phyloP scores from a whole-genome alignment of 495 filamentous ascomycete species.

The Aspergillus steynii region DNA sequence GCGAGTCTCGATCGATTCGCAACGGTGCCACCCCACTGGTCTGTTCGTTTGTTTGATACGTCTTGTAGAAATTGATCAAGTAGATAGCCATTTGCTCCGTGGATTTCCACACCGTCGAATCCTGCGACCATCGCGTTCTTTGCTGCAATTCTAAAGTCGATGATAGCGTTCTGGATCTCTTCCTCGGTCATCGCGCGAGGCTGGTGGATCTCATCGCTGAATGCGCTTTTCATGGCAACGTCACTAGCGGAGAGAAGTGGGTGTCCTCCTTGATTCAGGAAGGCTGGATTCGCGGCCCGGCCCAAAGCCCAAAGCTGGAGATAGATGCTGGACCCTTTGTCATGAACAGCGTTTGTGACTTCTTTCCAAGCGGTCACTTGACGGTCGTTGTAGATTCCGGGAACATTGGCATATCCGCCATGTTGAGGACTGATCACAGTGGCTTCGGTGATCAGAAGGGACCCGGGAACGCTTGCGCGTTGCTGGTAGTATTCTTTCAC shows the following conservation, averaged over 20 bases:
- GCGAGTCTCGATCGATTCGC: constrained; percentile 65
- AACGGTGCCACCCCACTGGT: constrained; percentile 65
- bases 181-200: constrained; percentile 53
- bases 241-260: constrained; percentile 36
- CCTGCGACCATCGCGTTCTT: constrained; percentile 52
- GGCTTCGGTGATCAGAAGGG: constrained; percentile 59
- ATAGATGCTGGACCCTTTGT: constrained; percentile 50
- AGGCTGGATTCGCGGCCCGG: constrained; percentile 45
- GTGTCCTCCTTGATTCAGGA: constrained; percentile 31
- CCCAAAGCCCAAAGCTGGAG: constrained; percentile 61
- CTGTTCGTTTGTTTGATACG: constrained; percentile 58
- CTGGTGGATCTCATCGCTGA: constrained; percentile 8
- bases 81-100: constrained; percentile 74
- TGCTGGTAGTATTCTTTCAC: constrained; percentile 53
- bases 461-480: constrained; percentile 47
- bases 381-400: constrained; percentile 46
- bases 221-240: constrained; percentile 15
- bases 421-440: constrained; percentile 59
- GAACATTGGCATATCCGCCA: constrained; percentile 43
- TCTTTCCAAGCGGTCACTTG: constrained; percentile 51
- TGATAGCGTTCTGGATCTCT: constrained; percentile 47
- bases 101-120: constrained; percentile 58
- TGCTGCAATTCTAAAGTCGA: constrained; percentile 40
- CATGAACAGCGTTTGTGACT: constrained; percentile 53
- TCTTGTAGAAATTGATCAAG: constrained; percentile 73